These are phyloP conservation scores for Pseudonitzschia multistriata DNA, from an alignment of 108 stramenopile genomes.

Conservation along the genomic window DNA sequence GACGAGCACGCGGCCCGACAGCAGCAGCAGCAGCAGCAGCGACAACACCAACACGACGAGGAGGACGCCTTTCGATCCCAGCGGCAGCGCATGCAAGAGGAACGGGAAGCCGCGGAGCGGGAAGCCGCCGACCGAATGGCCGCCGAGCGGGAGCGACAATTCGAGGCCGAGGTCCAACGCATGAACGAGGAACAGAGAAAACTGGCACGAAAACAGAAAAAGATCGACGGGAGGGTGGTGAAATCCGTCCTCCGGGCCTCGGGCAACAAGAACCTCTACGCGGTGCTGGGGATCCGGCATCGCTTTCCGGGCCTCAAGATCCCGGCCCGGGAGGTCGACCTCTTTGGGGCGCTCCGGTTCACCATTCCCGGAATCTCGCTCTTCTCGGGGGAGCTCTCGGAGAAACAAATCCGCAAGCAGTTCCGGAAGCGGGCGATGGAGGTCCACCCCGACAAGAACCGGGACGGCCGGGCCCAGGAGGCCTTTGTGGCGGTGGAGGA, in stretches of 20 bases:
- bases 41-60: slow-evolving; percentile 17
- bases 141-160: slow-evolving; percentile 56
- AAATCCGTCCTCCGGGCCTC: slow-evolving; percentile 47
- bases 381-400: slow-evolving; percentile 31
- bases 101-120: slow-evolving; percentile 21
- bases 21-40: slow-evolving; percentile 9
- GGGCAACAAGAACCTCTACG: slow-evolving; percentile 54
- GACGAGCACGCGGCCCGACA: background rate
- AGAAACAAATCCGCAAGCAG: slow-evolving; percentile 51
- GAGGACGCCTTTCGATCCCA: background rate
- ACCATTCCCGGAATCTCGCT: slow-evolving; percentile 21
- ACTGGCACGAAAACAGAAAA: slow-evolving; percentile 45
- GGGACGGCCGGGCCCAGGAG: slow-evolving; percentile 76
- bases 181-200: slow-evolving; percentile 67
- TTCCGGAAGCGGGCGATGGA: slow-evolving; percentile 52
- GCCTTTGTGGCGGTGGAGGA: slow-evolving; percentile 80
- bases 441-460: slow-evolving; percentile 80
- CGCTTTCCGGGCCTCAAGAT: slow-evolving; percentile 41
- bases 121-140: slow-evolving; percentile 41
- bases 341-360: slow-evolving; percentile 26
- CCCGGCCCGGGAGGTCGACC: slow-evolving; percentile 37
- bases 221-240: slow-evolving; percentile 59
- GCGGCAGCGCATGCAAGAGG: background rate
- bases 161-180: slow-evolving; percentile 58
- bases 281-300: slow-evolving; percentile 69